Base-by-base conservation (phyloP, 2,329 filamentous ascomycete genomes). In the Curvularia sp. region DNA sequence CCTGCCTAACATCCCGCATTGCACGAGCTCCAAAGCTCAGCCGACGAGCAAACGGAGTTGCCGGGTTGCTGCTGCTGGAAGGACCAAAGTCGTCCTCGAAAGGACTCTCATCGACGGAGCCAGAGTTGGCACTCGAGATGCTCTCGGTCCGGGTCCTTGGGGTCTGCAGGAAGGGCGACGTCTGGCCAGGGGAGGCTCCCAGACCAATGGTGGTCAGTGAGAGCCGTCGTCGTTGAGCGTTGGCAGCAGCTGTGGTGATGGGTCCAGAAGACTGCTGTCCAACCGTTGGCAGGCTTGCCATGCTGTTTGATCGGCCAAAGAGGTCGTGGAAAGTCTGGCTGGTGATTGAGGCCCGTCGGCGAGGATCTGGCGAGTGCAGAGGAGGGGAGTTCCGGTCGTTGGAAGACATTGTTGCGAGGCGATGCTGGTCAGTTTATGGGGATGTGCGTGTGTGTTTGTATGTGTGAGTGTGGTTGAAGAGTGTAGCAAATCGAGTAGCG, bases 1-100 rank as follows among this genome's bases (percentile, higher is more conserved):
- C 83, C 62, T 81, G 81, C 67, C 88, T 89, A 69, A 91, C 86
- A 78, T 88, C 89, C 68, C 88, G 85, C 77, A 93, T 83, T 65
- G 91, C 91, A 76, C 92, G 87, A 61, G 90, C 89, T 61, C 94
- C 93, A 72, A 97, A 96, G 79, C 93, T 97, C 82, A 97, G 88
- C 58, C 93, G 90, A 67, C 93, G 89, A 59, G 86, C 86, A 74
- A 93, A 94, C 33, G 93, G 91, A 12, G 90, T 91, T 53, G 82
- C 85, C 33, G 91, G 88, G 15, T 85, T 83, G 66, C 85, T 86
- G 71, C 83, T 85, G 7, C 69, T 57, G 69, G 78, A 77, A 51
- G 78, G 75, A n/a, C 81, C 76, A 39, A 82, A 78, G 53, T 82
- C 79, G 59, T 93, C 90, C 62, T 82, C 81, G 60, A 83, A 81